Base-by-base conservation (phyloP, 805 yeast species). In the Danielia oregonensis region DNA sequence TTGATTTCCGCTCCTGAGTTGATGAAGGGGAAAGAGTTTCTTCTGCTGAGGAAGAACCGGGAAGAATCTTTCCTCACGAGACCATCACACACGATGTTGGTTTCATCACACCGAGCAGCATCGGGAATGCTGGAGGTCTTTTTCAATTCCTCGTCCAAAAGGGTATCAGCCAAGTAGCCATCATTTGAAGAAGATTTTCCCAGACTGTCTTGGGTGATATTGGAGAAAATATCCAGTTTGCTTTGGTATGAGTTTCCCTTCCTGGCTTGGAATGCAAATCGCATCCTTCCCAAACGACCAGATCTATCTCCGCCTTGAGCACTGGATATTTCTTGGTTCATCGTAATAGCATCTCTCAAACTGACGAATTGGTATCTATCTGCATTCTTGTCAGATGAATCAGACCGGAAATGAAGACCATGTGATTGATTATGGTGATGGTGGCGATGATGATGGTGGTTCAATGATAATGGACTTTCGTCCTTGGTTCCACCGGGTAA, bases 231-330 rank as follows among this genome's bases (percentile, higher is more conserved):
- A 14, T 29, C 18, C 12, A 22, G 32, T 15, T 21, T 21, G 11
- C 9, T 19, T 9, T 24, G 33, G 6, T 17, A 15, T 3, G 24
- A 21, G 23, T 23, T 24, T 3, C 23, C 19, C 8, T 43, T 48
- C 17, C 55, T 53, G 22, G 48, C 47, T 37, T 53, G 65, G 15
- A 62, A 40, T 0, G 70, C 64, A 16, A 63, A 37, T 32, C 55
- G 61, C 61, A 65, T 58, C 35, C 51, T 49, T 17, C 57, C 58
- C 14, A 65, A 49, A 1, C 71, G 66, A 24, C 61, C 54, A 1
- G 66, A 50, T 11, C 37, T 58, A 52, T 40, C 55, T 43, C 4
- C 32, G 17, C 16, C 28, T 30, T 51, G 51, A 23, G 40, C 43
- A 23, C 42, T 26, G 24, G 19, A 18, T 1, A 29, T 17, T n/a